Evolutionary conservation across 2,329 filamentous ascomycete genomes (phyloP), one percentile per base, ranked within the genome.

Genomic region (Trichoderma brevicompactum): DNA sequence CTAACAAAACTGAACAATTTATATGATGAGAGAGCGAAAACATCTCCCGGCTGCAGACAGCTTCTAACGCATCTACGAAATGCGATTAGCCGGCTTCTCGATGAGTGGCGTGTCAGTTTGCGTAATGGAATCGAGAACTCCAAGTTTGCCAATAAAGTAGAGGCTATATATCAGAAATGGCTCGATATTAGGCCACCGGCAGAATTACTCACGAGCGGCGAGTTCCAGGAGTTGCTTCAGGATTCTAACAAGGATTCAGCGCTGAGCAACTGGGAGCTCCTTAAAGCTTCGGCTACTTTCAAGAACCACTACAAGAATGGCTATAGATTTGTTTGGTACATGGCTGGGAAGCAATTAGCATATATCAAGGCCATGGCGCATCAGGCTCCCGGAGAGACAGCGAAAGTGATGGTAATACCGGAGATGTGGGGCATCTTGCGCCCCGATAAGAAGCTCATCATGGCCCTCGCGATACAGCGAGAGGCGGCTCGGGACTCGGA

Each of bases 271-370:
- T 87, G 83, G 83, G 76, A 78, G 3, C 72, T 84, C 2, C 72
- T 86, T 15, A 83, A 84, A 65, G 85, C 84, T 0, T 85, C 83
- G 1, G 75, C 75, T 3, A 73, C 78, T 3, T 86, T 84, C 70
- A 79, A 78, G 48, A 46, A 75, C n/a, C 77, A 74, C 41, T 75
- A 79, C 68, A 58, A 66, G 0, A 65, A 4, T 0, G 66, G 58
- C 0, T 65, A 73, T 0, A 69, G 48, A 0, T 81, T 86, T 60
- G 70, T 77, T 1, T 87, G 83, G 82, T 72, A 72, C 10, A 77
- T 86, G 66, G 80, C 80, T 0, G 84, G 84, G 0, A 74, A 73
- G 1, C 83, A 86, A 70, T 75, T 86, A 2, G 79, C 77, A 7
- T 72, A 72, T 40, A 76, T 87, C 65, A 87, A 87, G 69, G 77